These are phyloP conservation scores for Trypanosomatidae sp. DNA, from an alignment of 208 protist species.

Conservation along the genomic window DNA sequence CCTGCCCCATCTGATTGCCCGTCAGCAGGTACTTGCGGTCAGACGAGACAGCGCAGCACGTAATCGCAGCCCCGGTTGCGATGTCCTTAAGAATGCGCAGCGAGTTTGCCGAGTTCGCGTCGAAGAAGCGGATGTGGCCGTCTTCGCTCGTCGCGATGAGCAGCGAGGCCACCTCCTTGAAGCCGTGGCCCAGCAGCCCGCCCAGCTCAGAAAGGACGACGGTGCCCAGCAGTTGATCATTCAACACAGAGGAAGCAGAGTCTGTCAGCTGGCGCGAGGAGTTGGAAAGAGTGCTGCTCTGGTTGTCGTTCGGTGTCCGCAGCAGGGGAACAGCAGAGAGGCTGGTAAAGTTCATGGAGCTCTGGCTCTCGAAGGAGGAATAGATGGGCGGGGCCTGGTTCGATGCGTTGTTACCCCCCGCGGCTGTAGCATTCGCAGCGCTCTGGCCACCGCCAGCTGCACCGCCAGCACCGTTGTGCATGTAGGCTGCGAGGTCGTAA, in stretches of 20 bases:
- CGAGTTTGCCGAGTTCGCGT: conserved; percentile 39
- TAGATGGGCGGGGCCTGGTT: conserved; percentile 51
- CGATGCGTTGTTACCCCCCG: conserved; percentile 12
- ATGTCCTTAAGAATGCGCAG: conserved; percentile 74
- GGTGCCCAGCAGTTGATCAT: conserved; percentile 24
- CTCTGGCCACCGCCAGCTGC: not conserved
- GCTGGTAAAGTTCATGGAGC: conserved; percentile 77
- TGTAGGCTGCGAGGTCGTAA: conserved; percentile 34
- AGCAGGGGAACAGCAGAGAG: too few species aligned
- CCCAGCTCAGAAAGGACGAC: conserved; percentile 12
- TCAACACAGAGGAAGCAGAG: conserved; percentile 11
- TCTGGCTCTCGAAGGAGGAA: conserved; percentile 68
- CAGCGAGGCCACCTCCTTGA: too few species aligned
- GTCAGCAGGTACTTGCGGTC: conserved; percentile 75
- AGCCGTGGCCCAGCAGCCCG: conserved; percentile 7
- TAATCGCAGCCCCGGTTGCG: conserved; percentile 74
- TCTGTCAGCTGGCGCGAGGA: conserved; percentile 18
- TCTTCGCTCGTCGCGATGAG: conserved; percentile 78
- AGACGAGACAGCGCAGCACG: conserved; percentile 69
- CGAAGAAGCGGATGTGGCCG: conserved; percentile 85
- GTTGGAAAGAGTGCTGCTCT: too few species aligned
- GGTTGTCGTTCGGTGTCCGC: too few species aligned
- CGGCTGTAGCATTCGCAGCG: not conserved
- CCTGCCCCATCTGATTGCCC: conserved; percentile 80
- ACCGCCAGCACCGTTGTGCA: conserved; percentile 7